Conservation (phyloP, 331 rosid species). For the Stylosanthes scabra region DNA sequence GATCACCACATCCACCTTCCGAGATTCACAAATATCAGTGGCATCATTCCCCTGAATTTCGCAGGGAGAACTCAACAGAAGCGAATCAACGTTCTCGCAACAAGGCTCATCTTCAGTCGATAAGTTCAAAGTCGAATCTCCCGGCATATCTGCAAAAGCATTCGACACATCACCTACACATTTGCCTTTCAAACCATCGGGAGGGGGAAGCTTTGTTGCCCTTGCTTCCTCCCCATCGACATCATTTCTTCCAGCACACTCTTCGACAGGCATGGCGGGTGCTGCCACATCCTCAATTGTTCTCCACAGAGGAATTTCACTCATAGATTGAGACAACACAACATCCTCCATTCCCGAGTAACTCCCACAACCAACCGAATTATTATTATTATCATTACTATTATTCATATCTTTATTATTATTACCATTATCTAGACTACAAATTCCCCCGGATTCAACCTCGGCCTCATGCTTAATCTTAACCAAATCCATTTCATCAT, state of each 20-base stretch:
- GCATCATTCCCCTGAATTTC: conserved; percentile 48
- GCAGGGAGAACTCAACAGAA: conserved; percentile 52
- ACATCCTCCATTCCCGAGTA: conserved; percentile 44
- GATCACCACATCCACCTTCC: conserved; percentile 35
- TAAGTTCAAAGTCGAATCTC: conserved; percentile 50
- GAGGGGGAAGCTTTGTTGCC: neutral
- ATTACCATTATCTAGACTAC: conserved; percentile 31
- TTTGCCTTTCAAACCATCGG: conserved; percentile 38
- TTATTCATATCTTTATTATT: conserved; percentile 20
- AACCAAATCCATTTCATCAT: conserved; percentile 34
- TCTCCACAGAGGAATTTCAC: conserved; percentile 63
- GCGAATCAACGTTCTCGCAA: conserved; percentile 44
- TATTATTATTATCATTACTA: conserved; percentile 32
- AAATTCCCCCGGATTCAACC: neutral
- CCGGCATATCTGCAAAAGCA: conserved; percentile 37
- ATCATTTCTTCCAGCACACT: conserved; percentile 37
- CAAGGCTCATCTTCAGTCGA: conserved; percentile 47
- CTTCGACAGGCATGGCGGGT: conserved; percentile 58
- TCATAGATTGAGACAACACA: conserved; percentile 46
- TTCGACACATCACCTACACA: conserved; percentile 33
- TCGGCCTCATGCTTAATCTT: neutral
- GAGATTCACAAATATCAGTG: conserved; percentile 39
- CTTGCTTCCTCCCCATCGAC: conserved; percentile 22
- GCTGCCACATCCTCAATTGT: conserved; percentile 61
- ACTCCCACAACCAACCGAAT: conserved; percentile 45